Conservation (phyloP, 176 grass and related monocot genomes). For the Tillandsia fasciculata region DNA sequence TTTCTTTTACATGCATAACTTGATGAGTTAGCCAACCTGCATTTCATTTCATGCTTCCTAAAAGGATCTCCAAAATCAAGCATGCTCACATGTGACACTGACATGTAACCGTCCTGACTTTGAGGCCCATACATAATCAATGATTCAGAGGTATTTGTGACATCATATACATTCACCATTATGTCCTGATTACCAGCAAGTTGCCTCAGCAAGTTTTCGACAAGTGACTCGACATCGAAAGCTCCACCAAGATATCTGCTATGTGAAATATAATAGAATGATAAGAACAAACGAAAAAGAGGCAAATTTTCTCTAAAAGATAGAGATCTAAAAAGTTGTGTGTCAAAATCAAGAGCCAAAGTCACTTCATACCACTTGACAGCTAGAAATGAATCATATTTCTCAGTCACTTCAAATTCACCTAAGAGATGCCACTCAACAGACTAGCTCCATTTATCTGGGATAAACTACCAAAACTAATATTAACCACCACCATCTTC, state of each 20-base stretch:
- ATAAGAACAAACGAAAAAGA: neutral
- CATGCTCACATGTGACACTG: constrained; percentile 56
- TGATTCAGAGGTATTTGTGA: constrained; percentile 68
- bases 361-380: neutral
- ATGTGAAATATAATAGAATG: constrained; percentile 17
- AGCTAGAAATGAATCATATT: too few relatives aligned
- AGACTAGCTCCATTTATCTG: too few relatives aligned
- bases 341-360: neutral
- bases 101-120: constrained; percentile 27
- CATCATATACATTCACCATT: constrained; percentile 86
- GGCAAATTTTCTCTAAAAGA: neutral
- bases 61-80: constrained; percentile 99
- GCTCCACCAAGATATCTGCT: constrained; percentile 91
- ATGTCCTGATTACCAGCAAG: constrained; percentile 95
- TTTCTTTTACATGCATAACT: neutral
- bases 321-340: neutral
- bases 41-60: constrained; percentile 86
- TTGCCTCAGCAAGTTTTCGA: constrained; percentile 82
- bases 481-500: too few relatives aligned
- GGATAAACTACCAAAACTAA: too few relatives aligned
- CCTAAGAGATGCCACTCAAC: too few relatives aligned
- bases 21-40: constrained; percentile 45
- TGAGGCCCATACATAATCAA: constrained; percentile 82
- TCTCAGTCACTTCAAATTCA: too few relatives aligned
- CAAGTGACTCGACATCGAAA: constrained; percentile 89